Percentiles rank a stretch among this genome's conserved stretches.
Evolutionary conservation across 2,329 filamentous ascomycete species (phyloP).

Genomic region (Pseudogymnoascus pannorum): DNA sequence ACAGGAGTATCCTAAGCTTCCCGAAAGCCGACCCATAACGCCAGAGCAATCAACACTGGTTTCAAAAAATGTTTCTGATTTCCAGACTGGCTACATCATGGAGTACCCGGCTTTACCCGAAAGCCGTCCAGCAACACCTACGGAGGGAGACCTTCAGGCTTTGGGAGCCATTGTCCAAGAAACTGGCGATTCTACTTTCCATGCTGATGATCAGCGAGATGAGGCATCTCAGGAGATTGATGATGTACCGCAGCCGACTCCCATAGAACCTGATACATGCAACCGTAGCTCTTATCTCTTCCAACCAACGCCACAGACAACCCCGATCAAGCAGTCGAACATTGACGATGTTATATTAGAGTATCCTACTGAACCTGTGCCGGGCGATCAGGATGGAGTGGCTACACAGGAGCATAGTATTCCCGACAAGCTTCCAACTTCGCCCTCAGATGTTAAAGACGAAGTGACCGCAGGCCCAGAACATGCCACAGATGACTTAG

Average conservation of each 20-base stretch:
- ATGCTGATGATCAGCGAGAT: not conserved
- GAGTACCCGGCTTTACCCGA: not conserved
- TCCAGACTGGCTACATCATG: too few species aligned
- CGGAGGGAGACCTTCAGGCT: not conserved
- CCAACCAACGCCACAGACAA: constrained; percentile 31
- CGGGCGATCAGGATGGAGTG: not conserved
- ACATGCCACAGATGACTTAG: not conserved
- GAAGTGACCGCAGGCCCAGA: not conserved
- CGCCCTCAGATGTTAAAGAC: not conserved
- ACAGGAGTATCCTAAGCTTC: constrained; percentile 5
- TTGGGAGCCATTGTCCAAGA: not conserved
- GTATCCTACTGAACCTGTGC: constrained; percentile 12
- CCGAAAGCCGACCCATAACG: not conserved
- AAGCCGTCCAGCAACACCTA: not conserved
- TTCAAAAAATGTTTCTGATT: too few species aligned
- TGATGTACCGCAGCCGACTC: constrained; percentile 30
- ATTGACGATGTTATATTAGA: not conserved
- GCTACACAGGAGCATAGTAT: not conserved
- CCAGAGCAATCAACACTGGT: too few species aligned
- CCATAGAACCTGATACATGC: constrained; percentile 36
- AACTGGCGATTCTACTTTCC: not conserved
- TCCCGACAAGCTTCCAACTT: not conserved
- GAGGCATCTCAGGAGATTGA: constrained; percentile 5
- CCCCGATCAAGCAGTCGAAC: not conserved
- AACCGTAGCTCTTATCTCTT: constrained; percentile 38